Conservation (phyloP, 352 stramenopile species). For the Pythium vanterpoolii region DNA sequence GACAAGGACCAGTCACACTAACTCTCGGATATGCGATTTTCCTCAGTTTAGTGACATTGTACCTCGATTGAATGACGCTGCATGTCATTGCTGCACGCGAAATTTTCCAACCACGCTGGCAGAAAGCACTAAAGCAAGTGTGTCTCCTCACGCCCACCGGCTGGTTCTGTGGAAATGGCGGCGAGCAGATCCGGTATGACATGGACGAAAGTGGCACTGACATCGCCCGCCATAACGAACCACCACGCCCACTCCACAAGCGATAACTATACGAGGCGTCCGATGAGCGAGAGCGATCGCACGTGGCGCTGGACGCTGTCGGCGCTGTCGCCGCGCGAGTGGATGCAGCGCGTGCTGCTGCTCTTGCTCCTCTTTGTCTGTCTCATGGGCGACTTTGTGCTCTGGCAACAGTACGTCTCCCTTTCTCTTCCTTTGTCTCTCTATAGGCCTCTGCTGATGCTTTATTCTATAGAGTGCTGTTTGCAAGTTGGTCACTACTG, state of each 20-base stretch:
- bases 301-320: constrained; percentile 25
- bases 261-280: no score
- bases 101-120: neutral
- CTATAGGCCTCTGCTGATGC: neutral
- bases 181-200: neutral
- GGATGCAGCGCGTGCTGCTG: constrained; percentile 40
- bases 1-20: neutral
- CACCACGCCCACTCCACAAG: neutral
- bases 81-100: neutral
- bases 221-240: neutral
- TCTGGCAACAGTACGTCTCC: constrained; percentile 47
- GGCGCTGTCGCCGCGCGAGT: constrained; percentile 25
- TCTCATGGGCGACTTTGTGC: constrained; percentile 49
- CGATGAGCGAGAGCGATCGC: constrained; percentile 13
- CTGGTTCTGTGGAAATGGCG: constrained; percentile 5
- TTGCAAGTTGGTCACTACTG: constrained; percentile 31
- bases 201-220: constrained; percentile 5
- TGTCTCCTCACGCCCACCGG: constrained; percentile 1
- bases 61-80: neutral
- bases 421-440: neutral
- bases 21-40: neutral
- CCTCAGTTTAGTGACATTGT: neutral
- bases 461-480: constrained; percentile 10
- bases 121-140: neutral
- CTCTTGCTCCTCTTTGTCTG: constrained; percentile 43